Base-by-base conservation (phyloP, 495 filamentous ascomycete genomes). In the Penicillium turbatum region DNA sequence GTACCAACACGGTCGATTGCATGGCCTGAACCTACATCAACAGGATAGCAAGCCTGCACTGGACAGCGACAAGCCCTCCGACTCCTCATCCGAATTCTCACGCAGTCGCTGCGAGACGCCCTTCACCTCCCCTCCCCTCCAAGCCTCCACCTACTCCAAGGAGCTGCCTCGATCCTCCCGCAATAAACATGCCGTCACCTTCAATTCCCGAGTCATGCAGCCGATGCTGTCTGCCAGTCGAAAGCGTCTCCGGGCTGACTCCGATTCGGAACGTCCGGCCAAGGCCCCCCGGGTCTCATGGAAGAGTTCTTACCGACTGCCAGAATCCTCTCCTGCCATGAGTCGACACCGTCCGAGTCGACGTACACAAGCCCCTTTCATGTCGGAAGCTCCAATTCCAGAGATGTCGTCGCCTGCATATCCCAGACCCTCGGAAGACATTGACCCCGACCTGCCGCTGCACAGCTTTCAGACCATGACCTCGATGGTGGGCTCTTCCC, bases 241-340 rank as follows among this genome's bases (percentile, higher is more conserved):
- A 36, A 90, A 90, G 69, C 86, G 88, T 47, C 75, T 85, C 56
- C 83, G 88, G 37, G 78, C 86, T 9, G 84, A 87, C 48, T 88
- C 85, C 0, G 81, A 77, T 27, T 71, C 74, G 7, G 81, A 79
- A 60, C 77, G 78, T 51, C 79, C 80, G 13, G 77, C 79, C 58
- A 79, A 80, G 51, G 67, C 70, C n/a, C 69, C 76, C 26, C 79
- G 82, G 46, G 56, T 72, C 1, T 83, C 85, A 0, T 93, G 88
- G 89, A 91, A 88, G 66, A 81, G 75, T 55, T 74, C 81, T 21
- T 82, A 88, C 61, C 83, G 84, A 61, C 74, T 92, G 29, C 82
- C 88, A 12, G 84, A 92, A 66, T 95, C 90, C 5, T 95, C 92
- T 1, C 91, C 92, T 6, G 81, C 86, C 52, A 63, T 72, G 54